Evolutionary conservation across 2,329 filamentous ascomycete species (phyloP).

Genomic region (Coniochaeta pulveracea): DNA sequence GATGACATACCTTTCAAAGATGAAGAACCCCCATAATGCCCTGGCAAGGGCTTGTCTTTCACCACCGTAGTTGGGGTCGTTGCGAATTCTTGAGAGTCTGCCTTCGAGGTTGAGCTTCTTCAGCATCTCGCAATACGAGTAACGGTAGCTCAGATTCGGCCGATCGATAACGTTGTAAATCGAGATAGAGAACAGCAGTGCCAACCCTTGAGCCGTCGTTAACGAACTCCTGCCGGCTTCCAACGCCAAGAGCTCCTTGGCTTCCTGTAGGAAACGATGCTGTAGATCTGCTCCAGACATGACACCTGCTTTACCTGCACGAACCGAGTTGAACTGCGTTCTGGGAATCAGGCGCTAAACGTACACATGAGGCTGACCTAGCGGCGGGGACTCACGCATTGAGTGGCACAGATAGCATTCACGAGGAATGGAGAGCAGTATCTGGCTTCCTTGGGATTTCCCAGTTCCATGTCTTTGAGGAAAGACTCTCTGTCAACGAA

Average conservation of each 20-base stretch:
- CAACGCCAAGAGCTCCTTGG: slow-evolving; percentile 12
- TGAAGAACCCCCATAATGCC: slow-evolving; percentile 1
- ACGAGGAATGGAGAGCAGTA: slow-evolving; percentile 20
- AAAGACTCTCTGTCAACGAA: slow-evolving; percentile 16
- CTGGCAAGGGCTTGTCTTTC: background rate
- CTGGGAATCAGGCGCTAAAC: background rate
- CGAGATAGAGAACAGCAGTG: slow-evolving; percentile 10
- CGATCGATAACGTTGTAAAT: slow-evolving; percentile 9
- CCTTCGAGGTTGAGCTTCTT: slow-evolving; percentile 2
- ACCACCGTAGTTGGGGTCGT: background rate
- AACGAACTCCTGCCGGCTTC: slow-evolving; percentile 11
- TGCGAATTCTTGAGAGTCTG: background rate
- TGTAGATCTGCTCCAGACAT: slow-evolving; percentile 9
- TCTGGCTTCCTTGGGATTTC: slow-evolving; percentile 9
- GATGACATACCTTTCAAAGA: background rate
- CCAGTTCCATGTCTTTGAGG: slow-evolving; percentile 15
- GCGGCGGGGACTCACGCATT: slow-evolving; percentile 15
- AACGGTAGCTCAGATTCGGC: slow-evolving; percentile 11
- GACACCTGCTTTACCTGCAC: slow-evolving; percentile 8
- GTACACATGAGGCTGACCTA: background rate
- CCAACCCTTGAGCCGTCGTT: slow-evolving; percentile 12
- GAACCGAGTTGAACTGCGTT: slow-evolving; percentile 11
- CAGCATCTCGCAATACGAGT: slow-evolving; percentile 13
- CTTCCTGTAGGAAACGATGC: slow-evolving; percentile 12
- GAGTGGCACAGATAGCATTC: slow-evolving; percentile 19